Percentiles rank a stretch among this genome's conserved stretches.
Conservation (phyloP, 306 rosid genomes). For the Rosa persica region DNA sequence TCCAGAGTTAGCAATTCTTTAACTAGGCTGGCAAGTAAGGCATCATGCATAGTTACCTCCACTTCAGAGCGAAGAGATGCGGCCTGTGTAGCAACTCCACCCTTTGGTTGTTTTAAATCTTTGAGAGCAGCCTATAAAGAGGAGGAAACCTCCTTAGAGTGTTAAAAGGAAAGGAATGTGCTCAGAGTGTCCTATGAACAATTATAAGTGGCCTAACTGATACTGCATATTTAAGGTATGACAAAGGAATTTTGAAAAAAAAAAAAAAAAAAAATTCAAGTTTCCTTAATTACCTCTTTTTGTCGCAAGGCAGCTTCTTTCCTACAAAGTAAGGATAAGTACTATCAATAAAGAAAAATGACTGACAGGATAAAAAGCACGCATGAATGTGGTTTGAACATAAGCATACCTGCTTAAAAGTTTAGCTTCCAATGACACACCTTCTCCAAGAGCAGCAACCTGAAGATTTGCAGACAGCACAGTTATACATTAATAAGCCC, state of each 20-base stretch:
- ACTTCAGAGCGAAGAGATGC: slow-evolving; percentile 60
- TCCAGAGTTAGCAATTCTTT: not conserved
- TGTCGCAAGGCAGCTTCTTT: slow-evolving; percentile 89
- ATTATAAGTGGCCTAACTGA: not conserved
- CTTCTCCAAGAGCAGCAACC: slow-evolving; percentile 96
- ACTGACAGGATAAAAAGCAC: slow-evolving; percentile 21
- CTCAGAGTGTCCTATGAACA: not conserved
- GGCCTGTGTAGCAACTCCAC: slow-evolving; percentile 60
- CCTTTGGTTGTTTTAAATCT: slow-evolving; percentile 69
- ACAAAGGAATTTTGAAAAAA: slow-evolving; percentile 20
- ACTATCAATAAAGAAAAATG: slow-evolving; percentile 25
- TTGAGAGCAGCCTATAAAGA: slow-evolving; percentile 78
- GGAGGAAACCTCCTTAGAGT: slow-evolving; percentile 18
- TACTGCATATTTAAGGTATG: not conserved
- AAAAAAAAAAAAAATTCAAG: slow-evolving; percentile 17
- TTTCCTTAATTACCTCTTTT: slow-evolving; percentile 69
- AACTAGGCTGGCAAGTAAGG: not conserved
- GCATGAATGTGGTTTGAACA: slow-evolving; percentile 29
- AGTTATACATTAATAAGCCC: slow-evolving; percentile 12
- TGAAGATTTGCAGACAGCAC: slow-evolving; percentile 35
- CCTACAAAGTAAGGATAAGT: slow-evolving; percentile 48
- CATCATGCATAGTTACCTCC: slow-evolving; percentile 40
- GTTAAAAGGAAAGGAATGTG: not conserved
- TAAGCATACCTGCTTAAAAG: slow-evolving; percentile 86
- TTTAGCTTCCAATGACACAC: slow-evolving; percentile 96